These are phyloP conservation scores for Candida germanica DNA, from an alignment of 805 yeast genomes.

Conservation along the genomic window DNA sequence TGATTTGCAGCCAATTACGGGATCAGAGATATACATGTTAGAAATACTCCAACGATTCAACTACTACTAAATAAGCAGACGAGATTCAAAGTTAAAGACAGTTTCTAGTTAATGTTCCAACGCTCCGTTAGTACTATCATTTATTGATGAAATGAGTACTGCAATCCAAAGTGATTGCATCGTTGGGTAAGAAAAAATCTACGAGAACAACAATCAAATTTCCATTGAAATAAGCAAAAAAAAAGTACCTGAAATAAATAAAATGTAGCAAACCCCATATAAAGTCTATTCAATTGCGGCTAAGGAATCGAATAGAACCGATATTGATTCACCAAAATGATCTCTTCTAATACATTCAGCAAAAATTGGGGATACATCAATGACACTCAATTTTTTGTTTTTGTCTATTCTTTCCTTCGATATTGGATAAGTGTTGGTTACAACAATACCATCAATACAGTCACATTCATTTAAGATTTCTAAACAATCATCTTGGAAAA, in stretches of 20 bases:
- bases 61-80: too few relatives aligned
- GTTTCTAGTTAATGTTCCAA: constrained; percentile 45
- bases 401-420: constrained; percentile 54
- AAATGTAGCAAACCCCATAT: neutral
- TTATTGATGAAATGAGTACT: constrained; percentile 34
- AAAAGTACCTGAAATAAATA: constrained; percentile 4
- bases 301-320: constrained; percentile 86
- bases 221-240: constrained; percentile 6
- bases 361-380: constrained; percentile 91
- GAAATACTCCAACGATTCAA: too few relatives aligned
- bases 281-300: constrained; percentile 46
- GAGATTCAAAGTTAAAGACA: too few relatives aligned
- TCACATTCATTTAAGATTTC: constrained; percentile 73
- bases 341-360: constrained; percentile 99
- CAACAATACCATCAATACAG: constrained; percentile 88
- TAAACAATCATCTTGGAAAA: constrained; percentile 83
- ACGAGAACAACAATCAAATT: constrained; percentile 8
- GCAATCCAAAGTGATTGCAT: constrained; percentile 52
- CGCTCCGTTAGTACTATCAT: constrained; percentile 55
- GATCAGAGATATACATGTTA: too few relatives aligned
- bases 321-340: constrained; percentile 96
- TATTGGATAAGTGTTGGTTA: constrained; percentile 95
- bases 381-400: constrained; percentile 71
- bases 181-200: constrained; percentile 34
- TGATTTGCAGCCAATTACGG: too few relatives aligned